phyloP scores from a whole-genome alignment of 306 rosid genomes.

The Pyrus communis region DNA sequence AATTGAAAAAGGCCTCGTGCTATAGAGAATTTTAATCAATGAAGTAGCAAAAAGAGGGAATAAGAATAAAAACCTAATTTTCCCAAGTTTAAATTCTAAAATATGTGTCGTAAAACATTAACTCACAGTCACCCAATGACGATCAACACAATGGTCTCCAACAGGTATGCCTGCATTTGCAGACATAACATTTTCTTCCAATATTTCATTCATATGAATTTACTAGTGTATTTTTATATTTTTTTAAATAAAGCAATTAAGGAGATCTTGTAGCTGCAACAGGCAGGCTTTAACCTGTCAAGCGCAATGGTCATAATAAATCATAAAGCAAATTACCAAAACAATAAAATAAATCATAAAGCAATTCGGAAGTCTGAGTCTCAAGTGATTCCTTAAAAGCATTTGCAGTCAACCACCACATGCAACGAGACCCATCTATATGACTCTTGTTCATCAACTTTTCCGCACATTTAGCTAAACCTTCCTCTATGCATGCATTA shows the following conservation, averaged over 20 bases:
- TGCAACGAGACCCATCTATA: constrained; percentile 19
- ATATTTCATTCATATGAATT: neutral
- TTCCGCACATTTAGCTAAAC: constrained; percentile 8
- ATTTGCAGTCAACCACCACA: constrained; percentile 37
- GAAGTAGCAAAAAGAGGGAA: no score
- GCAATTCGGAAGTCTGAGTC: constrained; percentile 6
- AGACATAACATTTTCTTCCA: neutral
- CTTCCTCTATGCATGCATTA: constrained; percentile 18
- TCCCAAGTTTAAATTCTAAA: no score
- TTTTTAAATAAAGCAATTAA: neutral
- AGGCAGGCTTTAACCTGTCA: neutral
- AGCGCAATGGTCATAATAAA: neutral
- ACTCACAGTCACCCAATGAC: neutral
- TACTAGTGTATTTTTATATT: neutral
- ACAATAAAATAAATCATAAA: neutral
- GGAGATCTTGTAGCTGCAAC: neutral
- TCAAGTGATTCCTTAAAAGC: neutral
- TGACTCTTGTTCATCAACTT: constrained; percentile 22
- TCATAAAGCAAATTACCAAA: neutral
- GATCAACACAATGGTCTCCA: no score
- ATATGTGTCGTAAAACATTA: no score
- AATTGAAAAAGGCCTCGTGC: no score
- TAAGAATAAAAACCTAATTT: no score
- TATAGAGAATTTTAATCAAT: no score
- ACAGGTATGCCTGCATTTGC: neutral